phyloP scores from a whole-genome alignment of 1,284 basidiomycete genomes.

The Cutaneotrichosporon sp. region DNA sequence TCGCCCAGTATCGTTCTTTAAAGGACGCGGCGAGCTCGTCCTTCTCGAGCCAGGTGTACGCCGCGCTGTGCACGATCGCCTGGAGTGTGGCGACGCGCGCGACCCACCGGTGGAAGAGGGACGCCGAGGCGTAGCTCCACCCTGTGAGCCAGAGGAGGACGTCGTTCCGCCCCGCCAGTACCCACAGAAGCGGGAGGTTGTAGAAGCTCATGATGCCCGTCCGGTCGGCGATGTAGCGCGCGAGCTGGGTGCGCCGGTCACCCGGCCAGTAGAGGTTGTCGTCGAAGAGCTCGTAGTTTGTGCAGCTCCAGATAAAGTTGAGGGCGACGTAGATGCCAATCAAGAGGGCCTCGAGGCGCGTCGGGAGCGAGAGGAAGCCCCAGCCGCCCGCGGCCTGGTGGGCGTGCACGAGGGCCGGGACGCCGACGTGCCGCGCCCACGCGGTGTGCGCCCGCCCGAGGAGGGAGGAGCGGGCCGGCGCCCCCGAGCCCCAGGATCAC shows the following conservation, averaged over 20 bases:
- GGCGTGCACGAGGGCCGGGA: constrained; percentile 30
- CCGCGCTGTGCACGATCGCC: constrained; percentile 30
- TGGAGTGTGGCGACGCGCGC: constrained; percentile 29
- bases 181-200: constrained; percentile 35
- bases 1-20: constrained; percentile 8
- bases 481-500: constrained; percentile 22
- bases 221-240: constrained; percentile 26
- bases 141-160: constrained; percentile 39
- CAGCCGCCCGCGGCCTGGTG: constrained; percentile 26
- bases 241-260: constrained; percentile 19
- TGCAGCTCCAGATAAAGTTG: constrained; percentile 47
- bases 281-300: constrained; percentile 60
- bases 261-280: constrained; percentile 27
- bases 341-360: constrained; percentile 33
- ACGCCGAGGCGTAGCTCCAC: constrained; percentile 33
- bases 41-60: not conserved
- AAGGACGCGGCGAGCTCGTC: not conserved
- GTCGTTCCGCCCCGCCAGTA: constrained; percentile 37
- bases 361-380: constrained; percentile 30
- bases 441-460: constrained; percentile 5
- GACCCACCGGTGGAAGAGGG: constrained; percentile 40
- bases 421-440: constrained; percentile 25
- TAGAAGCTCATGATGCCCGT: constrained; percentile 38
- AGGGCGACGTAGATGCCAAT: constrained; percentile 31
- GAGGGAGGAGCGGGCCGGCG: constrained; percentile 12